phyloP scores from a whole-genome alignment of 495 filamentous ascomycete genomes.

The Penicillium parvum region DNA sequence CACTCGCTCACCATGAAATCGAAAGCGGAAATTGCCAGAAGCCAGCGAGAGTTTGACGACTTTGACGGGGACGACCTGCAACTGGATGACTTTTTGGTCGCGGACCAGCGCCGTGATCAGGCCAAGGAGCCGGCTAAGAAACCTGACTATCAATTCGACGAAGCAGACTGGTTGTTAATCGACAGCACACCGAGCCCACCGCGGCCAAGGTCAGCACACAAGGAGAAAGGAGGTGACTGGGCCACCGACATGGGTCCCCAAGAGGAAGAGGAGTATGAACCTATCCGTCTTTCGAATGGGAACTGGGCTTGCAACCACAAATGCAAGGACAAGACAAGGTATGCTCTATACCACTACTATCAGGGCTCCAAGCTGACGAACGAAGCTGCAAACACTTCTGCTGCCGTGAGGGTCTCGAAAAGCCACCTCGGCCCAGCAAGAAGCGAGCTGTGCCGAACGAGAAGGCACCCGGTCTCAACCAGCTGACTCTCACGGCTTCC shows the following conservation, averaged over 20 bases:
- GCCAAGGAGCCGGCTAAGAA: not conserved
- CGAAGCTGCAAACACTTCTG: conserved; percentile 76
- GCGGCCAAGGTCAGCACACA: not conserved
- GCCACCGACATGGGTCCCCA: conserved; percentile 6
- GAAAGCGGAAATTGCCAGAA: not conserved
- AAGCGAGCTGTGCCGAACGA: conserved; percentile 18
- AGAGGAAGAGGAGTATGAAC: conserved; percentile 32
- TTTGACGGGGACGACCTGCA: conserved; percentile 55
- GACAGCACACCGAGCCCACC: conserved; percentile 12
- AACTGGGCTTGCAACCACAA: conserved; percentile 85
- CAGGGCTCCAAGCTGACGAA: conserved; percentile 23
- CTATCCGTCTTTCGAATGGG: conserved; percentile 66
- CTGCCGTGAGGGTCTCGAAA: conserved; percentile 83
- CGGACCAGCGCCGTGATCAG: conserved; percentile 16
- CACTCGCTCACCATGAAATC: not conserved
- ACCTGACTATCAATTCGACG: conserved; percentile 1
- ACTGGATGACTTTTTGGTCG: conserved; percentile 52
- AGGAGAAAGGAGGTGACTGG: conserved; percentile 8
- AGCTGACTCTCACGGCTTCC: conserved; percentile 26
- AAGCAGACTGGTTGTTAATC: conserved; percentile 19
- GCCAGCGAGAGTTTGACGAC: conserved; percentile 29
- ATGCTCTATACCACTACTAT: conserved; percentile 21
- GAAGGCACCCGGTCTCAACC: conserved; percentile 21
- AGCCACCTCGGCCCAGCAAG: conserved; percentile 59
- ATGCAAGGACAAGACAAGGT: conserved; percentile 71